Base-by-base conservation (phyloP, 225 moss, liverwort and hornwort genomes). In the Marchantia polymorpha region DNA sequence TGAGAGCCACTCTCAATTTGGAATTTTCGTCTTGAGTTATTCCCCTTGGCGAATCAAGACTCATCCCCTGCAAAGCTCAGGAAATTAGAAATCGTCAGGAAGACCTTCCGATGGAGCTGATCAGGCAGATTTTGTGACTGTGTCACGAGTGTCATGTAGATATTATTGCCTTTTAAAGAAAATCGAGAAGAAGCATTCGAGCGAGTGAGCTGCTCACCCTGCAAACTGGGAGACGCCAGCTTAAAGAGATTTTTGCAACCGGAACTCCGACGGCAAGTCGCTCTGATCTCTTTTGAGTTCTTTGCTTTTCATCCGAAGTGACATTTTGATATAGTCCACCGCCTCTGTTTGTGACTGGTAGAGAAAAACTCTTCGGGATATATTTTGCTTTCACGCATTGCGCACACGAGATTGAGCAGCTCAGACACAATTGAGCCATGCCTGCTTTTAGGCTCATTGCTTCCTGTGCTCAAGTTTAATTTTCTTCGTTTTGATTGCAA, bases 1-100 rank as follows among this genome's bases (percentile, higher is more conserved):
- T 85, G 25, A 96, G 90, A 17, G 89, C 93, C 69, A 96, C 94
- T 86, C 92, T 86, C 80, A 96, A 81, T 82, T 81, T 85, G 25
- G 52, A 29, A 3, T 51, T 53, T 54, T 25, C 70, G 22, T 76
- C 48, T 14, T 25, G 17, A 10, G 29, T 53, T 2, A 64, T 75
- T 26, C 39, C 22, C 29, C 79, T 46, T 55, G 61, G 76, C 5
- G 27, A 1, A 17, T 73, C 11, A 52, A 27, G 25, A n/a, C 14
- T n/a, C 53, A 26, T 25, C 6, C 52, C 51, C 73, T 73, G 54
- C 15, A 17, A 73, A 73, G 27, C 73, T 23, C 73, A 73, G 7
- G 27, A 29, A 25, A 8, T 23, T 17, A 53, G 26, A 73, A 15
- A 1, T 54, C 14, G 10, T n/a, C n/a, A 1, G 5, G n/a, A 17